A percentile compares a stretch with the other conserved stretches of the same genome.
phyloP scores from a whole-genome alignment of 257 asterid genomes.

The Solanum habrochaites region DNA sequence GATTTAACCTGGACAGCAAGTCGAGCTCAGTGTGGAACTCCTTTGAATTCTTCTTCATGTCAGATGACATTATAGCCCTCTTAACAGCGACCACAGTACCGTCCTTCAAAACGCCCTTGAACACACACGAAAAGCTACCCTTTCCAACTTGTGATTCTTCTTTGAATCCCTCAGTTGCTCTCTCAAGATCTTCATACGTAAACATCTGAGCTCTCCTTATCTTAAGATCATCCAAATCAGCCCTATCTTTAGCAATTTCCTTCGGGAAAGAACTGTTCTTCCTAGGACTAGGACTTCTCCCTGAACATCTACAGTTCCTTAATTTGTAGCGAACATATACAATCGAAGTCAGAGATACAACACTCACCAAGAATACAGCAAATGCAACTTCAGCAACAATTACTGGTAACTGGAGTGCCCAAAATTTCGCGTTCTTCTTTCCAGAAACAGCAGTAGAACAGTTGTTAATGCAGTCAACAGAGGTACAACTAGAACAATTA shows the following conservation, averaged over 20 bases:
- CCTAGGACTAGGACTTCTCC: slow-evolving; percentile 7
- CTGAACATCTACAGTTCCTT: slow-evolving; percentile 67
- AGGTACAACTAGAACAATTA: slow-evolving; percentile 59
- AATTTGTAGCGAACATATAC: slow-evolving; percentile 57
- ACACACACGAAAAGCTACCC: slow-evolving; percentile 87
- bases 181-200: slow-evolving; percentile 60
- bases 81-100: slow-evolving; percentile 79
- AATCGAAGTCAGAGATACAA: slow-evolving; percentile 40
- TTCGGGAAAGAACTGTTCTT: slow-evolving; percentile 28
- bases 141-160: slow-evolving; percentile 74
- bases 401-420: slow-evolving; percentile 70
- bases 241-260: slow-evolving; percentile 41
- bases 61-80: slow-evolving; percentile 61
- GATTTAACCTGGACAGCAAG: slow-evolving; percentile 74
- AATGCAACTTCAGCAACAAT: slow-evolving; percentile 63
- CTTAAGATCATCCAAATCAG: slow-evolving; percentile 59
- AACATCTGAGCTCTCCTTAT: slow-evolving; percentile 76
- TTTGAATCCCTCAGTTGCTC: slow-evolving; percentile 60
- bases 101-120: slow-evolving; percentile 67
- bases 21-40: slow-evolving; percentile 85
- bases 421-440: slow-evolving; percentile 31
- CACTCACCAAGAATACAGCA: slow-evolving; percentile 56
- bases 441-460: slow-evolving; percentile 27
- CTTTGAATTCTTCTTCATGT: slow-evolving; percentile 64
- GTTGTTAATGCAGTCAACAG: slow-evolving; percentile 41